These are phyloP conservation scores for Saccharomyces cerevisiae DNA, from an alignment of 805 yeast species.

Conservation along the genomic window DNA sequence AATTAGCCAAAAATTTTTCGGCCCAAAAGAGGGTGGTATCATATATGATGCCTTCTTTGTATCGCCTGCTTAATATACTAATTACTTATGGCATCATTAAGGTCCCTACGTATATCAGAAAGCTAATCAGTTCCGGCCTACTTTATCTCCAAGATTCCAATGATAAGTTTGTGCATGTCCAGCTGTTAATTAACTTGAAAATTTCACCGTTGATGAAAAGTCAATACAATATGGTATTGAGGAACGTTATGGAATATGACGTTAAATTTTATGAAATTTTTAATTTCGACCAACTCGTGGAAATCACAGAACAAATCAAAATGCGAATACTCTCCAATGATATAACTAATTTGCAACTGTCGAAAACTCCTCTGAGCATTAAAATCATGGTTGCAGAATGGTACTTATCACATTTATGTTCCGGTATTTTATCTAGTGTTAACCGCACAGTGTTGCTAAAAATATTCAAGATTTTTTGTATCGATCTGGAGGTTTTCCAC, in stretches of 20 bases:
- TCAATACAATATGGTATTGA: conserved; percentile 49
- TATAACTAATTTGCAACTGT: conserved; percentile 9
- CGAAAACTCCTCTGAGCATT: conserved; percentile 34
- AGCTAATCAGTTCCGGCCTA: conserved; percentile 78
- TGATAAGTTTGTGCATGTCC: conserved; percentile 47
- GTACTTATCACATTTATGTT: conserved; percentile 38
- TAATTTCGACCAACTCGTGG: conserved; percentile 27
- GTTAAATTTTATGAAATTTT: conserved; percentile 27
- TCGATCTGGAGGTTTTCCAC: conserved; percentile 21
- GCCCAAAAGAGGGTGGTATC: conserved; percentile 18
- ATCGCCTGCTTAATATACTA: conserved; percentile 38
- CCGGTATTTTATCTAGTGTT: conserved; percentile 19
- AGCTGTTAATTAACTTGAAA: conserved; percentile 52
- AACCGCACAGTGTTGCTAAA: conserved; percentile 13
- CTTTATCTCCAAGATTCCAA: conserved; percentile 50
- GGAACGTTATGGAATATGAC: conserved; percentile 40
- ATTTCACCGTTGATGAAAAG: conserved; percentile 39
- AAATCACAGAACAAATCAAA: conserved; percentile 29
- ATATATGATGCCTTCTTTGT: conserved; percentile 31
- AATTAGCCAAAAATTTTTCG: conserved; percentile 28
- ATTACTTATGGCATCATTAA: conserved; percentile 39
- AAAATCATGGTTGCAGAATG: conserved; percentile 41
- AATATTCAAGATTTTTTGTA: conserved; percentile 19
- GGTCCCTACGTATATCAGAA: conserved; percentile 56
- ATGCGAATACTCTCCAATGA: conserved; percentile 15